These are phyloP conservation scores for Rubia peregrina DNA, from an alignment of 305 asterid species.

Conservation along the genomic window DNA sequence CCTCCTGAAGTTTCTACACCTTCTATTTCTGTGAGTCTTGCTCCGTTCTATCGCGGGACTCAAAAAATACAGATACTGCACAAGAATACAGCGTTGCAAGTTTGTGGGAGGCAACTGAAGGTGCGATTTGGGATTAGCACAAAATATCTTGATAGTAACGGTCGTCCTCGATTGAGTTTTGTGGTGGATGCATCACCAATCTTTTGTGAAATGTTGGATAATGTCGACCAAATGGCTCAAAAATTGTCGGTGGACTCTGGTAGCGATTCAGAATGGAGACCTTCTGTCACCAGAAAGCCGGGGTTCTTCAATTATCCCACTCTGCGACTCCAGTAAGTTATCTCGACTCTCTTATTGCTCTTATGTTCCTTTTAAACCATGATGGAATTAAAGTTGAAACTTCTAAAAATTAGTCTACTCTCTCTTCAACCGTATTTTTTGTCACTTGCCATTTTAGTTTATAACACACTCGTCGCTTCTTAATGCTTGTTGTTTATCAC, in stretches of 20 bases:
- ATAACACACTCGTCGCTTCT: background rate
- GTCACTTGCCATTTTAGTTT: background rate
- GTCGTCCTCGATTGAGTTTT: conserved; percentile 62
- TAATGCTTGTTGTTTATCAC: background rate
- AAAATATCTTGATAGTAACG: conserved; percentile 56
- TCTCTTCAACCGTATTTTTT: background rate
- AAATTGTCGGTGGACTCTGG: conserved; percentile 53
- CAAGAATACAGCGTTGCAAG: conserved; percentile 41
- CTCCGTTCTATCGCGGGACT: conserved; percentile 54
- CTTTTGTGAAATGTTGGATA: conserved; percentile 52
- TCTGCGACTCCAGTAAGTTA: conserved; percentile 79
- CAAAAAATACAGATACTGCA: conserved; percentile 53
- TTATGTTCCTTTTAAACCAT: background rate
- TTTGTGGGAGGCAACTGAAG: conserved; percentile 48
- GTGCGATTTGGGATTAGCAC: conserved; percentile 72
- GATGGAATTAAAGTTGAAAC: background rate
- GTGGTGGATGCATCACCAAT: conserved; percentile 61
- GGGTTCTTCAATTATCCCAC: conserved; percentile 68
- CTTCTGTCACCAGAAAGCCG: conserved; percentile 53
- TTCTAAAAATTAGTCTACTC: background rate
- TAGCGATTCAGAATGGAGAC: conserved; percentile 77
- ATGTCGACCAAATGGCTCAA: conserved; percentile 45
- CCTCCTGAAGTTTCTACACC: conserved; percentile 48
- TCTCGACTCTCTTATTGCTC: conserved; percentile 5
- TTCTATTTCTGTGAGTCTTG: conserved; percentile 44